These are phyloP conservation scores for Bipolaris bicolor DNA, from an alignment of 2,329 filamentous ascomycete genomes.

Conservation along the genomic window DNA sequence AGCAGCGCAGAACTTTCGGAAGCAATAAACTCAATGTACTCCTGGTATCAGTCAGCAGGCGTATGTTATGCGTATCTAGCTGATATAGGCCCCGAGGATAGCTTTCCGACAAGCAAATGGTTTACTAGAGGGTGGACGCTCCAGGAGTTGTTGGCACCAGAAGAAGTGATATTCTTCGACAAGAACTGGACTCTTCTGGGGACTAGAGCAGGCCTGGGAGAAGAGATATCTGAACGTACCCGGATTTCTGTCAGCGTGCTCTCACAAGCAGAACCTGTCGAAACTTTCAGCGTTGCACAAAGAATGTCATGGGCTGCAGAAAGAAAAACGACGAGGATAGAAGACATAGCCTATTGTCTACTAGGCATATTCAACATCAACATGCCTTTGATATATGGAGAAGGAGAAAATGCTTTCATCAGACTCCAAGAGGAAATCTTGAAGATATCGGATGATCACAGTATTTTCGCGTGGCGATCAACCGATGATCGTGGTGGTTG, in stretches of 20 bases:
- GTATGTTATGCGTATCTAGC: background rate
- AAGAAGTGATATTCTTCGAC: background rate
- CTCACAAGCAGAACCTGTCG: background rate
- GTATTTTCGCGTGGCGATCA: background rate
- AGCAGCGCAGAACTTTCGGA: too few relatives aligned
- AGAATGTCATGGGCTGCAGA: background rate
- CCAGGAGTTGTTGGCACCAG: background rate
- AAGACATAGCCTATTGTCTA: conserved; percentile 1
- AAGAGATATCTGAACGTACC: background rate
- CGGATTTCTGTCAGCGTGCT: background rate
- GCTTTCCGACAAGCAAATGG: background rate
- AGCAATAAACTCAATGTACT: background rate
- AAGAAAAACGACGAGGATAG: background rate
- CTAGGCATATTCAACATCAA: background rate
- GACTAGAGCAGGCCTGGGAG: background rate
- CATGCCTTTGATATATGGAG: background rate
- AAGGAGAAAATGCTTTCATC: background rate
- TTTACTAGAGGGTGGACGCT: background rate
- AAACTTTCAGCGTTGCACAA: background rate
- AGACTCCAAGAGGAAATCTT: conserved; percentile 3
- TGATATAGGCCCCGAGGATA: background rate
- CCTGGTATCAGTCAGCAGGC: background rate
- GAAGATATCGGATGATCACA: background rate
- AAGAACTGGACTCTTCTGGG: background rate
- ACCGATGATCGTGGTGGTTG: background rate